A percentile compares a stretch with the other conserved stretches of the same genome.
Conservation (phyloP, 768 basidiomycete genomes). For the Paxillus ammoniavirescens region DNA sequence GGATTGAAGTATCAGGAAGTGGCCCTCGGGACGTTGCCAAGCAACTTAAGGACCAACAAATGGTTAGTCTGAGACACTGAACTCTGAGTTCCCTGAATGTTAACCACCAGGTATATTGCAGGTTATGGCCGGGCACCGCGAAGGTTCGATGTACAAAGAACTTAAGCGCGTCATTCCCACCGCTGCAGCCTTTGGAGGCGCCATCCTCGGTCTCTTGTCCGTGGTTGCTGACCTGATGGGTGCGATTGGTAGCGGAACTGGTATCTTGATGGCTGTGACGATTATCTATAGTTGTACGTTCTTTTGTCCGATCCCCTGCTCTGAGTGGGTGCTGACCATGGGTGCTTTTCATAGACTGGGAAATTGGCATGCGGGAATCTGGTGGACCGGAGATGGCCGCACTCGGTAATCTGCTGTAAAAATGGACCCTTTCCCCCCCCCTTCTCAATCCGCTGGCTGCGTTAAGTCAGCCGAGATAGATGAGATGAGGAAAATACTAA, state of each 20-base stretch:
- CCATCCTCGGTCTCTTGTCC: slow-evolving; percentile 89
- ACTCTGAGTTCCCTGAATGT: neutral
- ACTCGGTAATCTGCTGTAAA: slow-evolving; percentile 72
- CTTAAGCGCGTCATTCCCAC: slow-evolving; percentile 97
- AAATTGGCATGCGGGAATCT: slow-evolving; percentile 82
- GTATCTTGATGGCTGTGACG: slow-evolving; percentile 97
- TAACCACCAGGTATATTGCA: slow-evolving; percentile 19
- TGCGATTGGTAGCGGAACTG: slow-evolving; percentile 92
- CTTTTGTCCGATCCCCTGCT: neutral
- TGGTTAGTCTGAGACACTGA: slow-evolving; percentile 48
- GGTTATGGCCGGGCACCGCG: slow-evolving; percentile 89
- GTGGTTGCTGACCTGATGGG: slow-evolving; percentile 95
- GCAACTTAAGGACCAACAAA: slow-evolving; percentile 97
- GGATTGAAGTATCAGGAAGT: slow-evolving; percentile 98
- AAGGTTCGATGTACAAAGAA: slow-evolving; percentile 99
- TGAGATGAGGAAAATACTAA: neutral
- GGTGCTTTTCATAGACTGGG: slow-evolving; percentile 64
- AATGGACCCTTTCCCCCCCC: slow-evolving; percentile 1
- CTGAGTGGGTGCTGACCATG: neutral
- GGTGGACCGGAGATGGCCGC: slow-evolving; percentile 82
- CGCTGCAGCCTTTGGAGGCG: slow-evolving; percentile 95
- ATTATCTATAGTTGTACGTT: slow-evolving; percentile 81
- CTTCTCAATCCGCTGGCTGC: neutral
- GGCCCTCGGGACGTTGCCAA: slow-evolving; percentile 96
- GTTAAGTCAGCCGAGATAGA: too few species aligned